phyloP scores from a whole-genome alignment of 495 filamentous ascomycete species.

The Pyrenopolyporus hunteri region DNA sequence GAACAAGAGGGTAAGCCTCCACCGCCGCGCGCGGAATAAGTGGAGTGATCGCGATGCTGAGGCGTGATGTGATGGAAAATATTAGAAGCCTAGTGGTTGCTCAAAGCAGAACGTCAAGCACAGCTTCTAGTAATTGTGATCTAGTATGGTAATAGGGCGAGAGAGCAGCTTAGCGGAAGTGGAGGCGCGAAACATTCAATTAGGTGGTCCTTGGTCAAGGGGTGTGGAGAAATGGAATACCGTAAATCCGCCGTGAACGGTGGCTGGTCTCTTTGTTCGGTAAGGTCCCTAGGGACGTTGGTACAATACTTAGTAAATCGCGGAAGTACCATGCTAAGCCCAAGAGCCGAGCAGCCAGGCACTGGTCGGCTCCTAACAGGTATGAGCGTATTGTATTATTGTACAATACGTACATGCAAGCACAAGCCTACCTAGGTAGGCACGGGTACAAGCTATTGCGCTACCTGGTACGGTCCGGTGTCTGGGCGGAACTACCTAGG shows the following conservation, averaged over 20 bases:
- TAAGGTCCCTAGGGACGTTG: too few relatives aligned
- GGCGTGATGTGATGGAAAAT: neutral
- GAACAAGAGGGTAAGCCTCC: neutral
- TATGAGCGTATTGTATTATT: neutral
- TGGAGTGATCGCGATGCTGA: slow-evolving; percentile 19
- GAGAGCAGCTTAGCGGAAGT: slow-evolving; percentile 6
- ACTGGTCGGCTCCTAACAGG: too few relatives aligned
- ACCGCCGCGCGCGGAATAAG: slow-evolving; percentile 13
- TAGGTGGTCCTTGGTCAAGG: neutral
- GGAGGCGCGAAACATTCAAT: slow-evolving; percentile 29
- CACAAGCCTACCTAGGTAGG: slow-evolving; percentile 9
- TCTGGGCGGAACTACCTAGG: too few relatives aligned
- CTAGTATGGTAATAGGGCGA: slow-evolving; percentile 8
- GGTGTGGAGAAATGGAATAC: slow-evolving; percentile 22
- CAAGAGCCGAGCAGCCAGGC: neutral
- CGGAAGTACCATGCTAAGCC: too few relatives aligned
- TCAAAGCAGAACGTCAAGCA: slow-evolving; percentile 11
- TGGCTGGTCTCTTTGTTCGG: slow-evolving; percentile 9
- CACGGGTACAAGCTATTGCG: slow-evolving; percentile 8
- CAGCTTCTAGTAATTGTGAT: neutral
- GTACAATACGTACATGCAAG: neutral
- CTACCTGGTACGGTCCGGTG: slow-evolving; percentile 6
- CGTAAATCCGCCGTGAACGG: slow-evolving; percentile 3
- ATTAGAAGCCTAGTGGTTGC: neutral
- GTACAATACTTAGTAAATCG: too few relatives aligned